These are phyloP conservation scores for Claviceps arundinis DNA, from an alignment of 2,329 filamentous ascomycete species.

Conservation along the genomic window DNA sequence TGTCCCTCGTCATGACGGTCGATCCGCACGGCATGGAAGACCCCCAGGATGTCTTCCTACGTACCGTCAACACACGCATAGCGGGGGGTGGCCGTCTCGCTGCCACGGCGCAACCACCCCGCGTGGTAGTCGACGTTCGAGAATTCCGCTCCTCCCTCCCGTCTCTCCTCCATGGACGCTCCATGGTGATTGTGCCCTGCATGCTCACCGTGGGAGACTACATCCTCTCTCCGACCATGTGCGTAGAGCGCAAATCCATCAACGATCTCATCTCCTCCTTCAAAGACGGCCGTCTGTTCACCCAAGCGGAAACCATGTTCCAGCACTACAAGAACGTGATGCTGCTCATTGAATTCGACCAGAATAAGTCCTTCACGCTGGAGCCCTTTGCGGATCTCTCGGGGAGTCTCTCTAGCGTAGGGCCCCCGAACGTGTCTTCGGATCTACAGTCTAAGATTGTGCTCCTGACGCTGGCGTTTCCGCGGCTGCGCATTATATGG, in stretches of 20 bases:
- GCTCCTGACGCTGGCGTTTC: conserved; percentile 83
- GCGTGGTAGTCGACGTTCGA: conserved; percentile 87
- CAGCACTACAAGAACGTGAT: conserved; percentile 81
- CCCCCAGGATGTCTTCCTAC: conserved; percentile 80
- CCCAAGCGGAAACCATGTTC: conserved; percentile 87
- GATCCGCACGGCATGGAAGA: conserved; percentile 59
- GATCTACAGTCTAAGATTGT: conserved; percentile 89
- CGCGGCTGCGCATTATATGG: conserved; percentile 84
- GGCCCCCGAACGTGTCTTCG: conserved; percentile 42
- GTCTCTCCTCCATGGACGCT: conserved; percentile 78
- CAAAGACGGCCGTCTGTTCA: conserved; percentile 80
- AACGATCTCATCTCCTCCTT: conserved; percentile 85
- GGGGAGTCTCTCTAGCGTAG: conserved; percentile 48
- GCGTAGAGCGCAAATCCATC: conserved; percentile 88
- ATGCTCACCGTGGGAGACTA: conserved; percentile 97
- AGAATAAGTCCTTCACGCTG: conserved; percentile 92
- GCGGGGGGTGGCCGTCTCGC: conserved; percentile 77
- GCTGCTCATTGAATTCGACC: conserved; percentile 94
- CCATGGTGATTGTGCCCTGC: conserved; percentile 80
- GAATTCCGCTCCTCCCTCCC: conserved; percentile 91
- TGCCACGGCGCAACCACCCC: conserved; percentile 75
- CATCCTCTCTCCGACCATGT: conserved; percentile 79
- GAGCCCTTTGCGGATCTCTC: conserved; percentile 62
- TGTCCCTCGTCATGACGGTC: conserved; percentile 76
- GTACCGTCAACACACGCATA: conserved; percentile 92